Conservation (phyloP, 495 filamentous ascomycete species). For the Penicillium crystallinum region DNA sequence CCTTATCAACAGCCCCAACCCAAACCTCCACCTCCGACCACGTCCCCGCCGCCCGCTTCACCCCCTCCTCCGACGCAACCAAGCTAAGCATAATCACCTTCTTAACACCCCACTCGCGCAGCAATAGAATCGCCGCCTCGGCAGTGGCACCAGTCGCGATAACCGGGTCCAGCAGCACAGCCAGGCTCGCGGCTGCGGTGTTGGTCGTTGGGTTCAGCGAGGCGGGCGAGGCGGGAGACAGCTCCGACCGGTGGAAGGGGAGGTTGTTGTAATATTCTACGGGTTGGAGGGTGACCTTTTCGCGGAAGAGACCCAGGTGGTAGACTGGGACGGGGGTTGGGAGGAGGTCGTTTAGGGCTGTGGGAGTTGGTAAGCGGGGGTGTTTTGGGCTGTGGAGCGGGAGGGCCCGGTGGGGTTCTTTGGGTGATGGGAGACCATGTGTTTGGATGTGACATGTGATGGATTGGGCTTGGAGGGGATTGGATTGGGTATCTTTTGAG, state of each 20-base stretch:
- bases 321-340: constrained; percentile 78
- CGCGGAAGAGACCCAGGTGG: constrained; percentile 90
- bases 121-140: constrained; percentile 80
- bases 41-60: constrained; percentile 62
- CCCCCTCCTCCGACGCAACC: constrained; percentile 61
- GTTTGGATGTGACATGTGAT: background rate
- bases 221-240: constrained; percentile 28
- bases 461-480: background rate
- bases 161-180: constrained; percentile 84
- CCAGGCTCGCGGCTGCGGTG: constrained; percentile 52
- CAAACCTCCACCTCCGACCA: constrained; percentile 76
- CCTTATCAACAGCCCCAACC: constrained; percentile 72
- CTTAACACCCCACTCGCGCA: constrained; percentile 85
- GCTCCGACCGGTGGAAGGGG: constrained; percentile 57
- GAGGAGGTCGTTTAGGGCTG: constrained; percentile 77
- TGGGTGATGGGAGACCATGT: too few relatives aligned
- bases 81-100: constrained; percentile 75
- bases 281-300: constrained; percentile 74
- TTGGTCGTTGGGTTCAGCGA: constrained; percentile 27
- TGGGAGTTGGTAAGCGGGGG: constrained; percentile 5
- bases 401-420: background rate
- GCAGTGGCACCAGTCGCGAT: constrained; percentile 92
- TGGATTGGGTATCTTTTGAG: too few relatives aligned
- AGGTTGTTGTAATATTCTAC: constrained; percentile 99
- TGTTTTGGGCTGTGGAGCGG: background rate